phyloP scores from a whole-genome alignment of 1,284 basidiomycete genomes.

The Wallemia mellicola region DNA sequence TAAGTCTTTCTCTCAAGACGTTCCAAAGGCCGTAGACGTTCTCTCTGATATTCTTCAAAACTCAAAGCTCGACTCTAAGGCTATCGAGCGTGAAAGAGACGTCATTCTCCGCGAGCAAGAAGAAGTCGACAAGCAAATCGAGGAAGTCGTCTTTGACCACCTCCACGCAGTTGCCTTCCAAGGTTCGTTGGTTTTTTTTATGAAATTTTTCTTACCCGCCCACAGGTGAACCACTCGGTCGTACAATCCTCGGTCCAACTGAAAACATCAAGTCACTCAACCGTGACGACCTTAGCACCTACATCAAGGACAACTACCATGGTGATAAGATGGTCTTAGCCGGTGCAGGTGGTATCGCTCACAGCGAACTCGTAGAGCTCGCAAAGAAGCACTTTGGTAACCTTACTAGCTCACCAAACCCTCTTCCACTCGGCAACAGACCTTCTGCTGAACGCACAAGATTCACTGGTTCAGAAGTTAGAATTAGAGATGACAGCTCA shows the following conservation, averaged over 20 bases:
- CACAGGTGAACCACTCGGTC: constrained; percentile 69
- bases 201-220: constrained; percentile 1
- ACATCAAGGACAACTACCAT: constrained; percentile 96
- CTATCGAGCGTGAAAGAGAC: constrained; percentile 85
- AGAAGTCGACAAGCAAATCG: constrained; percentile 93
- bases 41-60: constrained; percentile 96
- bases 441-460: constrained; percentile 32
- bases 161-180: constrained; percentile 90
- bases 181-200: constrained; percentile 22
- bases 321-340: constrained; percentile 97
- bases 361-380: constrained; percentile 71
- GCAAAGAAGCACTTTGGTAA: constrained; percentile 77
- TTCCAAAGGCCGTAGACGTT: constrained; percentile 72
- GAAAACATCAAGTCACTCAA: constrained; percentile 87
- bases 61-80: constrained; percentile 64
- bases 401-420: constrained; percentile 61
- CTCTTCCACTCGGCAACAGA: constrained; percentile 57
- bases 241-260: constrained; percentile 92
- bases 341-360: constrained; percentile 81
- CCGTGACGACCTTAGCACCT: constrained; percentile 58
- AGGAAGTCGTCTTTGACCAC: constrained; percentile 98
- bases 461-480: constrained; percentile 86
- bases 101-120: constrained; percentile 94
- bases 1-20: constrained; percentile 93
- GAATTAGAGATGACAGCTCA: constrained; percentile 72